phyloP scores from a whole-genome alignment of 148 eudicot genomes.

The Diospyros lotus region DNA sequence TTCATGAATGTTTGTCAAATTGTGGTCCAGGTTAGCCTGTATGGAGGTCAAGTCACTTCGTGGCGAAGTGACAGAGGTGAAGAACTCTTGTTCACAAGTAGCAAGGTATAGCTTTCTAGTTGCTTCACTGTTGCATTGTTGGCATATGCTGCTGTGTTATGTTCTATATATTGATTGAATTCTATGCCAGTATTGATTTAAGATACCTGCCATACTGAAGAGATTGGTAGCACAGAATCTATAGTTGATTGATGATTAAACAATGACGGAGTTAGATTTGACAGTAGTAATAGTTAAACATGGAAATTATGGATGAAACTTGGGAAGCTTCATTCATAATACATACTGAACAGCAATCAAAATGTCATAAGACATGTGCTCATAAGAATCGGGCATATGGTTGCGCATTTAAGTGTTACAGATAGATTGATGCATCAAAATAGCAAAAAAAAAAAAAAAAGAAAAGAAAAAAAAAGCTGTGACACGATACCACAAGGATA shows the following conservation, averaged over 20 bases:
- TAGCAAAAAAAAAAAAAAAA: too few relatives aligned
- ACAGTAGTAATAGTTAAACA: background rate
- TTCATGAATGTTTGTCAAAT: background rate
- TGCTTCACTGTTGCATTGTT: background rate
- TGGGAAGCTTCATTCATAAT: background rate
- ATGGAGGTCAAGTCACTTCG: slow-evolving; percentile 83
- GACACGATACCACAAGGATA: too few relatives aligned
- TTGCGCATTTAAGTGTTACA: too few relatives aligned
- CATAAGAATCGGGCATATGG: too few relatives aligned
- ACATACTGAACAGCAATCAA: background rate
- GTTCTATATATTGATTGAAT: too few relatives aligned
- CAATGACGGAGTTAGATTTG: too few relatives aligned
- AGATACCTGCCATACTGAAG: background rate
- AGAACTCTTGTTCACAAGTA: slow-evolving; percentile 84
- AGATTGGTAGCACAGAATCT: slow-evolving; percentile 1
- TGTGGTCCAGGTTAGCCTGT: slow-evolving; percentile 63
- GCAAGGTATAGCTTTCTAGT: slow-evolving; percentile 44
- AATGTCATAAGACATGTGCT: too few relatives aligned
- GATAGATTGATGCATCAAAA: too few relatives aligned
- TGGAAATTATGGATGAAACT: background rate
- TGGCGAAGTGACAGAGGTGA: slow-evolving; percentile 93
- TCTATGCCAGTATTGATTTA: too few relatives aligned
- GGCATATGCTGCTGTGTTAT: background rate
- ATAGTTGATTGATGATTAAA: slow-evolving; percentile 1
- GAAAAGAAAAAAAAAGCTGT: too few relatives aligned